Base-by-base conservation (phyloP, 805 yeast genomes). In the Starmera caribaea region DNA sequence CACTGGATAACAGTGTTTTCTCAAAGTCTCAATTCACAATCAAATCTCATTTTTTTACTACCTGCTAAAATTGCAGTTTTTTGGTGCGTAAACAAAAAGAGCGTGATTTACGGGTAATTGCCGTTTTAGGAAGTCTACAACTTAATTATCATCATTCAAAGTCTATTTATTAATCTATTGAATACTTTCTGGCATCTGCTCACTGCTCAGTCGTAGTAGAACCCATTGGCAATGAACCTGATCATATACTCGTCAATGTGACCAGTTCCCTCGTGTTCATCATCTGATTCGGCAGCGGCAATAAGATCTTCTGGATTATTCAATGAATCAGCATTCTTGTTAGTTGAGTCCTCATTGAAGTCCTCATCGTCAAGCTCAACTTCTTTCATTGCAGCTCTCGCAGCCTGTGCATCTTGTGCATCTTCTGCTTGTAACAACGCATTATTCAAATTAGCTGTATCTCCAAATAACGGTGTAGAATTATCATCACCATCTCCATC, bases 171-270 rank as follows among this genome's bases (percentile, higher is more conserved):
- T n/a, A n/a, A n/a, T n/a, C n/a, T n/a, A n/a, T n/a, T n/a, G n/a
- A n/a, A n/a, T n/a, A n/a, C n/a, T n/a, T n/a, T n/a, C n/a, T n/a
- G n/a, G n/a, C n/a, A n/a, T n/a, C n/a, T 28, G 30, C 30, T 10
- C 30, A 28, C n/a, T n/a, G 10, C 12, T 44, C 39, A 65, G 35
- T 68, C 74, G 49, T 63, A 73, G 54, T 79, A 84, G 55, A 67
- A 74, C 0, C 96, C 97, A 39, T 79, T 80, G 44, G 95, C 95
- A 43, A 92, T 85, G 55, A 74, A 85, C 43, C 89, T 69, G 45
- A 92, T 76, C 99, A 92, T 92, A 64, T 89, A 94, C 68, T 92
- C 97, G 57, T 92, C 99, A 39, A 90, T 76, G 58, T 88, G 96
- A 4, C 83, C 84, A 38, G 79, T 71, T 5, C 68, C 71, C 29